Evolutionary conservation across 495 filamentous ascomycete genomes (phyloP), one percentile per base, ranked within the genome.

Genomic region (Aspergillus kassunensis): DNA sequence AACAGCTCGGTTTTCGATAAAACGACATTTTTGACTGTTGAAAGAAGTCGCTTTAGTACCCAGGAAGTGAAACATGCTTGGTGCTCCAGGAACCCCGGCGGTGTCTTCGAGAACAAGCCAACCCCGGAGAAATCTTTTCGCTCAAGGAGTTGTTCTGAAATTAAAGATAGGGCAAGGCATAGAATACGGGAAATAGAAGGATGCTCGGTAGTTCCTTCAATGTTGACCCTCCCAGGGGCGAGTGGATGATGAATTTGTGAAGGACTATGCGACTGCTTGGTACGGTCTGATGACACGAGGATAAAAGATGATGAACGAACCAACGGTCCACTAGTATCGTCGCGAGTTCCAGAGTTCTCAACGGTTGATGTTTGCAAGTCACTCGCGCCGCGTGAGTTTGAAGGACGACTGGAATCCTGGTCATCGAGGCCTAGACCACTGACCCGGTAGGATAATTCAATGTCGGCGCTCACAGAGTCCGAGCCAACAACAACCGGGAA

Each of bases 51-150:
- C 27, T 81, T 80, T 13, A 97, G 74, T 11, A 97, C 66, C 69
- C 92, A 97, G 0, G 95, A 95, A 64, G 91, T 89, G 60, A 97
- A 96, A 63, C 89, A 92, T 5, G 91, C 90, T 55, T 96, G 91
- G 56, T 97, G 88, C 60, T 97, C 92, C 59, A 90, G 80, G 61
- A 92, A 95, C 2, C 92, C 90, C 4, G 93, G 87, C 2, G 93
- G 93, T 2, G 91, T 82, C 63, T 93, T 95, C n/a, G 89, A 70
- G 59, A 89, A 93, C 23, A 97, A 69, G 0, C 89, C 89, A 45
- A 98, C 86, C 2, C 95, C 92, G 2, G 87, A 76, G 60, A 97
- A 98, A 23, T 98, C 91, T 65, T 95, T 92, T 27, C 88, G 83
- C 29, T 79, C 76, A 34, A 95, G 74, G 1, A 97, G 66, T 54